Evolutionary conservation across 192 early-diverging fungal genomes (phyloP), one percentile per base, ranked within the genome.

Genomic region (Backusella macrospora): DNA sequence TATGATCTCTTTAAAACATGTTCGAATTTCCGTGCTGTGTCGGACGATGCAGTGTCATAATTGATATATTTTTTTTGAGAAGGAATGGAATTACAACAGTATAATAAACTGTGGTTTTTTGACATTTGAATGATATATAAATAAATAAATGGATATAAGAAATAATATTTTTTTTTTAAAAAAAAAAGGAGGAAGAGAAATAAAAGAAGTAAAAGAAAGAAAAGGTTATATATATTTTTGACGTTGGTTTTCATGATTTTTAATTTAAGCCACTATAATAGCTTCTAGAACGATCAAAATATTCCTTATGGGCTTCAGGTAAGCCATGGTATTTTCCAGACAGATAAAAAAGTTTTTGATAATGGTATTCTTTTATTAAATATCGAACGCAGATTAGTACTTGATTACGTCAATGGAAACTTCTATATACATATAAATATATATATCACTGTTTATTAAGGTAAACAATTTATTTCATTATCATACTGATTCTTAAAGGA

Each of bases 391-490:
- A 2, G 21, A 26, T 13, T 59, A 59, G 9, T n/a, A 59, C 26
- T 59, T 12, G 12, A 13, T 29, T 59, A 59, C 52, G 52, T 59
- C 52, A 59, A 59, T 59, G 26, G 52, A 59, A 59, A 59, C 21
- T 59, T 59, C 52, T 26, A 59, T 21, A 59, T 34, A 34, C 29
- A 34, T 34, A 34, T 34, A 34, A 34, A 34, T 2, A 34, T 2
- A 34, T 34, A 34, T 34, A 34, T 34, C 29, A 34, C 29, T 1
- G 29, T 34, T 34, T 34, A 34, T 0, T 2, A 34, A 2, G 2
- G 29, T 34, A 34, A 34, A 34, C 2, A 0, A 34, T 34, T 34
- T 34, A 34, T 34, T 34, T 34, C 29, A 2, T 34, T 34, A 34
- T 34, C 1, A 34, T 2, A 34, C 29, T 34, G 29, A 34, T 34